These are phyloP conservation scores for Solanum piurae DNA, from an alignment of 257 asterid genomes.

Conservation along the genomic window DNA sequence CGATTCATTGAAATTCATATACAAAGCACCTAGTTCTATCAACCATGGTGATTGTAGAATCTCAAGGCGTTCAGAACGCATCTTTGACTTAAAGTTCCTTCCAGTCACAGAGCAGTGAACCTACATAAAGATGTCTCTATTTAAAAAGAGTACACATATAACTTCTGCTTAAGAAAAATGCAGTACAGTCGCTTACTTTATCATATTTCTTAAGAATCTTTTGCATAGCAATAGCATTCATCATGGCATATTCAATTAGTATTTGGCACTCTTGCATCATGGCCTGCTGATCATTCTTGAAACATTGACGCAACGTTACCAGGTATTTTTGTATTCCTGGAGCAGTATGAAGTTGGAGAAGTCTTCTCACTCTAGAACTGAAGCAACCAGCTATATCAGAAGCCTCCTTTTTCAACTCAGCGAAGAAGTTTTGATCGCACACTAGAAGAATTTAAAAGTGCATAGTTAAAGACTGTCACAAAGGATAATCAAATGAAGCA, in stretches of 20 bases:
- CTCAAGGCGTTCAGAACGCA: constrained; percentile 53
- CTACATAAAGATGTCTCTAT: constrained; percentile 19
- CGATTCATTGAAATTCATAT: constrained; percentile 35
- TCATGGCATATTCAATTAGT: constrained; percentile 56
- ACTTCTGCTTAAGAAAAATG: background rate
- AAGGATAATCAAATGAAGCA: background rate
- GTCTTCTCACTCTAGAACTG: constrained; percentile 65
- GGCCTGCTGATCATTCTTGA: constrained; percentile 39
- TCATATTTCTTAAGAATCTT: constrained; percentile 92
- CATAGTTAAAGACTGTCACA: background rate
- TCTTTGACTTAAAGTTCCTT: constrained; percentile 62
- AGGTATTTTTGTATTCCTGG: constrained; percentile 43
- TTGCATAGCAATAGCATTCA: constrained; percentile 81
- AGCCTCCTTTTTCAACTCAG: constrained; percentile 74
- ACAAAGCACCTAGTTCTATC: constrained; percentile 76
- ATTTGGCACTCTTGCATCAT: constrained; percentile 53
- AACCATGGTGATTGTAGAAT: constrained; percentile 77
- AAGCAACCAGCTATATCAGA: constrained; percentile 73
- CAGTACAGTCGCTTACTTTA: constrained; percentile 31
- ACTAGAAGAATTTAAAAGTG: constrained; percentile 24
- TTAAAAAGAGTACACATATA: background rate
- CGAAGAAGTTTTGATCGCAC: constrained; percentile 75
- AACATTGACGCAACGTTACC: constrained; percentile 36
- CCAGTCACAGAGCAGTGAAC: constrained; percentile 69
- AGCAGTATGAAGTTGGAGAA: constrained; percentile 56